Conservation (phyloP, 179 eudicot species). For the Sideroxylon spinosum region DNA sequence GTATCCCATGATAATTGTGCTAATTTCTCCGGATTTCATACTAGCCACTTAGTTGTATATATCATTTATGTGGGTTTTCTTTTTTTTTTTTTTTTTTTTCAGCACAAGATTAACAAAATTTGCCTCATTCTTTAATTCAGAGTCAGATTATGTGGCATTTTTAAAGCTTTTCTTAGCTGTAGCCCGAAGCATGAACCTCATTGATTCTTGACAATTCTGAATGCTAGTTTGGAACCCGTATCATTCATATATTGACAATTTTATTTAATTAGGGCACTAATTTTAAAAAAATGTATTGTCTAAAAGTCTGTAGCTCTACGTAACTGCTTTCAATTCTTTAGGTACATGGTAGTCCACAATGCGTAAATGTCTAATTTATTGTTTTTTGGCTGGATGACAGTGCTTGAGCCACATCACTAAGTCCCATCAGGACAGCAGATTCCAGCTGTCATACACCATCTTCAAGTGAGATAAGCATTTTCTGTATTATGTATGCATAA, state of each 20-base stretch:
- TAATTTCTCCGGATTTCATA: neutral
- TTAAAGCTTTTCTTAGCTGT: neutral
- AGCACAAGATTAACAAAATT: neutral
- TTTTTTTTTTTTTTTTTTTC: too few species aligned
- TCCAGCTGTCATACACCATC: constrained; percentile 28
- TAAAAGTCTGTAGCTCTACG: neutral
- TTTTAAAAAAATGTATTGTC: neutral
- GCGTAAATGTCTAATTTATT: neutral
- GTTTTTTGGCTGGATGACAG: constrained; percentile 18
- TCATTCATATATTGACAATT: neutral
- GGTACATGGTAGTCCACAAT: neutral
- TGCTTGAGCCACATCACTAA: constrained; percentile 30
- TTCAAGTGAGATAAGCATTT: constrained; percentile 22
- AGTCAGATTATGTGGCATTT: neutral
- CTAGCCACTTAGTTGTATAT: neutral
- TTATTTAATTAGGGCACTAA: neutral
- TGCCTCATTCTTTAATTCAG: neutral
- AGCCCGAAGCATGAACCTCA: neutral
- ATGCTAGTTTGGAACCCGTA: neutral
- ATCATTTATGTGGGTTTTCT: too few species aligned
- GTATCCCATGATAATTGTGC: neutral
- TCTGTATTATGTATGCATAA: neutral
- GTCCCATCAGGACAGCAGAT: constrained; percentile 25
- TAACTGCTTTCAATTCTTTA: neutral
- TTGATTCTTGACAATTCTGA: neutral